Conservation (phyloP, 108 stramenopile genomes). For the Parietichytrium sp. region DNA sequence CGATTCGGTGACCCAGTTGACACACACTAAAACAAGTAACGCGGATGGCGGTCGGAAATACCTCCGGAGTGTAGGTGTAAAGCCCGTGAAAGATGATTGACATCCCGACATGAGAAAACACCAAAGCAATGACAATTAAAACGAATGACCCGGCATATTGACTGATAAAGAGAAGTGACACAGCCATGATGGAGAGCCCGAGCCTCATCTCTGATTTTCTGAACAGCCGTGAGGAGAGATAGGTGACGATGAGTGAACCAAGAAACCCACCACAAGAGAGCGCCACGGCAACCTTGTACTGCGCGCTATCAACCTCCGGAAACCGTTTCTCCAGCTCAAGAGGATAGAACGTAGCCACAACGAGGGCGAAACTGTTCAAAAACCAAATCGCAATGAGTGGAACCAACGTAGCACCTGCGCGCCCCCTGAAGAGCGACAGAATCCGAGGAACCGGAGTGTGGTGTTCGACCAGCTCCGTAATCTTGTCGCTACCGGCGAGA, state of each 20-base stretch:
- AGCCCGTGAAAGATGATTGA: slow-evolving; percentile 24
- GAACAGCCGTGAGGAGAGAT: background rate
- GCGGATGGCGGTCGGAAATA: background rate
- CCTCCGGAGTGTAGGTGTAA: slow-evolving; percentile 33
- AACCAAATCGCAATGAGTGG: slow-evolving; percentile 37
- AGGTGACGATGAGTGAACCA: background rate
- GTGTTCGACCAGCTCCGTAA: too few species aligned
- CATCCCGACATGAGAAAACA: background rate
- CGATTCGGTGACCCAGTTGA: slow-evolving; percentile 14
- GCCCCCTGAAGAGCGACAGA: background rate
- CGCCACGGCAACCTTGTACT: slow-evolving; percentile 17
- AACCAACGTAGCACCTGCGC: background rate
- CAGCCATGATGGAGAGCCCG: background rate
- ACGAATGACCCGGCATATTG: background rate
- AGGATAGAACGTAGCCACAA: background rate
- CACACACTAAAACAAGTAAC: slow-evolving; percentile 14
- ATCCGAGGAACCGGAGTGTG: background rate
- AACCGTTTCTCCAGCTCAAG: slow-evolving; percentile 7
- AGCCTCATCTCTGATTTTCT: slow-evolving; percentile 1
- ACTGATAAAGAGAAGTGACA: background rate
- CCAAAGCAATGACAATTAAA: background rate
- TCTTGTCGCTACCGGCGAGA: too few species aligned
- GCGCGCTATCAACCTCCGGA: slow-evolving; percentile 4
- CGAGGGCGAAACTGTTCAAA: slow-evolving; percentile 11
- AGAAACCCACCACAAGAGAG: background rate